Conservation (phyloP, 345 rosid genomes). For the Linum tenue region DNA sequence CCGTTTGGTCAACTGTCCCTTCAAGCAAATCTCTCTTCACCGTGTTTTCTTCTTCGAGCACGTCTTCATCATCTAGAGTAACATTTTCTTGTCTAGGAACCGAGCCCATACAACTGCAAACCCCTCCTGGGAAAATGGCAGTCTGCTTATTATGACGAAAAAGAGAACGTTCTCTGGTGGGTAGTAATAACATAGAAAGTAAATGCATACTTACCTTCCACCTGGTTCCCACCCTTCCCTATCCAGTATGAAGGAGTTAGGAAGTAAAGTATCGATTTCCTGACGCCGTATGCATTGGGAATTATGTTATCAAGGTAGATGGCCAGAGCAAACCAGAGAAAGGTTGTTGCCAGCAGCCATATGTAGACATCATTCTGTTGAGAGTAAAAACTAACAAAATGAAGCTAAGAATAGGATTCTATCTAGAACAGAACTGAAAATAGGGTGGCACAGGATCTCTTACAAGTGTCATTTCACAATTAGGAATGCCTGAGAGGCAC, state of each 20-base stretch:
- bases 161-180: too few species aligned
- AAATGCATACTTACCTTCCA: constrained; percentile 42
- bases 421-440: too few species aligned
- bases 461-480: constrained; percentile 71
- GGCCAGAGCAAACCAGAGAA: constrained; percentile 63
- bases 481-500: constrained; percentile 39
- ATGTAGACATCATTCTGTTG: constrained; percentile 66
- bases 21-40: constrained; percentile 49
- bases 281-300: constrained; percentile 70
- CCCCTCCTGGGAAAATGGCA: constrained; percentile 47
- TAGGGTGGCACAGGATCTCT: constrained; percentile 6
- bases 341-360: constrained; percentile 56
- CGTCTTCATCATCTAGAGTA: constrained; percentile 74
- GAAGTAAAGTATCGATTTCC: constrained; percentile 68
- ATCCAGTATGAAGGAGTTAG: constrained; percentile 75
- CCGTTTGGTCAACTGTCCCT: constrained; percentile 39
- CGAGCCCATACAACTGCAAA: constrained; percentile 66
- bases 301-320: constrained; percentile 77
- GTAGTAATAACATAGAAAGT: neutral
- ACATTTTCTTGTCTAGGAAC: constrained; percentile 42
- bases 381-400: constrained; percentile 9
- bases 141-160: neutral
- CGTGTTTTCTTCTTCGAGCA: constrained; percentile 64
- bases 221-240: constrained; percentile 70
- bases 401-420: neutral